phyloP scores from a whole-genome alignment of 108 stramenopile genomes.

The Cyclotella cryptica region DNA sequence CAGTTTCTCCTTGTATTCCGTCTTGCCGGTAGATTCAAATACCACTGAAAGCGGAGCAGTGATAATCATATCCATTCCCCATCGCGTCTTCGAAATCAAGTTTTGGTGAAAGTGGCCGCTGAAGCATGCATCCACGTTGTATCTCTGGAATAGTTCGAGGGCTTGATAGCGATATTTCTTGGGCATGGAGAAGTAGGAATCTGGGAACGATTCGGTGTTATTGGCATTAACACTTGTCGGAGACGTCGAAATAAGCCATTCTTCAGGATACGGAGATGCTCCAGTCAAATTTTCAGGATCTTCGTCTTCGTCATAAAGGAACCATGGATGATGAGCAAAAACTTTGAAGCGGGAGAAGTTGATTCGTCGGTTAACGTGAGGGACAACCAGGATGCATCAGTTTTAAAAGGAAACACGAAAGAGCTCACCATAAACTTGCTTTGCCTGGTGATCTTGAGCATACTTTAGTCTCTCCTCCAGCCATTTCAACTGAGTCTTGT shows the following conservation, averaged over 20 bases:
- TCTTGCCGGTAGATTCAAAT: slow-evolving; percentile 34
- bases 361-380: background rate
- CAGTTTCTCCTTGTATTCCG: background rate
- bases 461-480: slow-evolving; percentile 64
- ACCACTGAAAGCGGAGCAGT: slow-evolving; percentile 62
- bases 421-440: slow-evolving; percentile 52
- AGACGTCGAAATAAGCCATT: slow-evolving; percentile 33
- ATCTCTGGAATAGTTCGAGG: slow-evolving; percentile 60
- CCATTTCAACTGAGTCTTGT: slow-evolving; percentile 62
- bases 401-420: too few species aligned
- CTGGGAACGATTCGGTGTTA: slow-evolving; percentile 33
- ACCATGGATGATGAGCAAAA: slow-evolving; percentile 81
- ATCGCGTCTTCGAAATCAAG: slow-evolving; percentile 60
- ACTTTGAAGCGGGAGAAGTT: slow-evolving; percentile 21
- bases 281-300: slow-evolving; percentile 43
- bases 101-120: slow-evolving; percentile 84
- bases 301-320: slow-evolving; percentile 74
- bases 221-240: background rate
- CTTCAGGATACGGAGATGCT: slow-evolving; percentile 45
- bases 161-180: slow-evolving; percentile 49
- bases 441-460: slow-evolving; percentile 51
- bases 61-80: slow-evolving; percentile 80
- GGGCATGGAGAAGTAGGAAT: slow-evolving; percentile 71
- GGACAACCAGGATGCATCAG: too few species aligned
- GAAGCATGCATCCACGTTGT: slow-evolving; percentile 65